Evolutionary conservation across 2,329 filamentous ascomycete species (phyloP).

Genomic region (Ophiostoma pallidulum): DNA sequence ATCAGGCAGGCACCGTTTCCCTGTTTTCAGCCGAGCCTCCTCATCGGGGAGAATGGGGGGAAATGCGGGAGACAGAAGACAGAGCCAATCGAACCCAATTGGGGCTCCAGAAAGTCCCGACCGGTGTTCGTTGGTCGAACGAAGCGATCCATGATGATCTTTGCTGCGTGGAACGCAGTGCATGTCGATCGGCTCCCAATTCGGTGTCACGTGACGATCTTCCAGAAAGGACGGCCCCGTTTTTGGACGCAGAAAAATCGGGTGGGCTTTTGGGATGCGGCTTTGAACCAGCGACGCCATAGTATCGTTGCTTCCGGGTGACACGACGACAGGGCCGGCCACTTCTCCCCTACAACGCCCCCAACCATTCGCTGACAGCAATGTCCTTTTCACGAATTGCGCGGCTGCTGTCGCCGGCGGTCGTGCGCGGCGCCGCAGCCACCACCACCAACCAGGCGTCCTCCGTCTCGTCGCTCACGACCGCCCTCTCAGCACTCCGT

Average conservation of each 20-base stretch:
- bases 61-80: too few species aligned
- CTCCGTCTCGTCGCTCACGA: neutral
- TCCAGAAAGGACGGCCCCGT: too few species aligned
- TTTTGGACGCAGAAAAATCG: slow-evolving; percentile 10
- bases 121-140: too few species aligned
- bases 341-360: neutral
- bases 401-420: slow-evolving; percentile 10
- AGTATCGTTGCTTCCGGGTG: too few species aligned
- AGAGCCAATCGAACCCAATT: neutral
- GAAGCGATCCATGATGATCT: too few species aligned
- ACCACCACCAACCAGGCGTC: neutral
- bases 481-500: slow-evolving; percentile 10
- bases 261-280: neutral
- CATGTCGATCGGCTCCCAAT: too few species aligned
- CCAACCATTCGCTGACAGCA: neutral
- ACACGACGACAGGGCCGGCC: neutral
- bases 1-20: too few species aligned
- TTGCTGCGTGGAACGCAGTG: too few species aligned
- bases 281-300: too few species aligned
- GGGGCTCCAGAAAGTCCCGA: neutral
- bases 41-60: too few species aligned
- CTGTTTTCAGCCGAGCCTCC: too few species aligned
- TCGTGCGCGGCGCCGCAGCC: neutral
- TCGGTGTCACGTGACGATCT: too few species aligned
- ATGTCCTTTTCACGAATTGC: slow-evolving; percentile 11